phyloP scores from a whole-genome alignment of 306 rosid species.

The Oxytropis ochrocephala region DNA sequence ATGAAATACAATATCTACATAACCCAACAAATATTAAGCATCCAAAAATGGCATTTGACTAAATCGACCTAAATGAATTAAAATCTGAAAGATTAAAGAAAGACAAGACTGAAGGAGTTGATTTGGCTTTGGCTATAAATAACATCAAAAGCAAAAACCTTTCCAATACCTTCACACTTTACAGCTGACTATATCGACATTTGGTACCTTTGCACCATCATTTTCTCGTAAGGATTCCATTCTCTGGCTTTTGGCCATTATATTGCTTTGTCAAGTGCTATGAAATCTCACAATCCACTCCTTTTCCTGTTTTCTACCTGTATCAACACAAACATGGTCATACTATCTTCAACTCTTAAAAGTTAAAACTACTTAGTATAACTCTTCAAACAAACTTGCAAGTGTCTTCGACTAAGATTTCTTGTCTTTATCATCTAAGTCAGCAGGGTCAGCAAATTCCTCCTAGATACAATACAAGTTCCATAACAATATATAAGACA shows the following conservation, averaged over 20 bases:
- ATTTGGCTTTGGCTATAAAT: no score
- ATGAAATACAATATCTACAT: no score
- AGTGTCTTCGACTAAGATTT: constrained; percentile 29
- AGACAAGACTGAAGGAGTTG: no score
- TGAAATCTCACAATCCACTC: constrained; percentile 28
- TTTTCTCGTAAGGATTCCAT: constrained; percentile 23
- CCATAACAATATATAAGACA: not conserved
- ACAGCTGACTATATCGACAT: constrained; percentile 5
- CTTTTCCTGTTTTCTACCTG: constrained; percentile 23
- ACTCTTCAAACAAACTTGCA: constrained; percentile 18
- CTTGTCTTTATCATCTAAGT: constrained; percentile 39
- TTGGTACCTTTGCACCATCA: constrained; percentile 52
- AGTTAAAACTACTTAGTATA: not conserved
- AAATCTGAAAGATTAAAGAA: no score
- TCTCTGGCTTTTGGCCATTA: constrained; percentile 26
- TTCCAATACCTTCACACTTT: constrained; percentile 5
- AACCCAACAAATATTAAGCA: no score
- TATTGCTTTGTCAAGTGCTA: constrained; percentile 23
- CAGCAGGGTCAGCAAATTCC: constrained; percentile 54
- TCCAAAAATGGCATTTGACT: no score
- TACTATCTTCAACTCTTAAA: constrained; percentile 3
- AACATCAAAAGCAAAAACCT: no score
- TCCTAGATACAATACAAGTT: constrained; percentile 41
- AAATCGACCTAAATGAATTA: no score
- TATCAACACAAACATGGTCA: constrained; percentile 30